Evolutionary conservation across 139 green algal species (phyloP), one percentile per base, ranked within the genome.

Genomic region (Dunaliella primolecta): DNA sequence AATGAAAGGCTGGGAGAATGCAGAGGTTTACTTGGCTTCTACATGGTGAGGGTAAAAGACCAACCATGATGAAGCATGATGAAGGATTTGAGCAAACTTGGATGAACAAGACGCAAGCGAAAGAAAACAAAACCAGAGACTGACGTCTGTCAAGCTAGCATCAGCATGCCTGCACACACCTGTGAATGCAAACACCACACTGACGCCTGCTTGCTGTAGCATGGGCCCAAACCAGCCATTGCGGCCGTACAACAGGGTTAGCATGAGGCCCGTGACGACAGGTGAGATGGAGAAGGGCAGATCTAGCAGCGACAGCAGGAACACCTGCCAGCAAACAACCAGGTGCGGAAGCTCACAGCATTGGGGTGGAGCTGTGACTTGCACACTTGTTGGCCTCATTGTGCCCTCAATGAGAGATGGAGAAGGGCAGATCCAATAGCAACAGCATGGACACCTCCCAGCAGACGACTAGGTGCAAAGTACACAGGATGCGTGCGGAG

Each of bases 211-310:
- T 31, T 91, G 87, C 32, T 88, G 83, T 46, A 97, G 90, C 35
- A 95, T 70, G 2, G 91, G 92, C 21, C 91, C 94, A 89, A 98
- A 98, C 91, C 94, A 95, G 76, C 95, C 95, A 21, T 92, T 88
- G 29, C 95, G 87, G n/a, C 95, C 95, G 88, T 97, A 98, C 84
- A 98, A 89, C 83, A 98, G 89, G 84, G 96, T 93, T 76, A 97
- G 91, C 95, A 97, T 96, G 80, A 97, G 87, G 86, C 94, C 94
- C 24, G 94, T 96, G 36, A 98, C 94, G 27, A 98, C 95, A 0
- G 95, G 95, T 0, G 92, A 96, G 75, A 98, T 97, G 86, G 88
- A 93, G 91, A 98, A 98, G 72, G 95, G 95, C 64, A 98, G 84
- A 89, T 98, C 95, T 71, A 98, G 92, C 72, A 97, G 76, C 0